Evolutionary conservation across 371 early-diverging fungal species (phyloP).

Genomic region (Caulochytrium protostelioides): DNA sequence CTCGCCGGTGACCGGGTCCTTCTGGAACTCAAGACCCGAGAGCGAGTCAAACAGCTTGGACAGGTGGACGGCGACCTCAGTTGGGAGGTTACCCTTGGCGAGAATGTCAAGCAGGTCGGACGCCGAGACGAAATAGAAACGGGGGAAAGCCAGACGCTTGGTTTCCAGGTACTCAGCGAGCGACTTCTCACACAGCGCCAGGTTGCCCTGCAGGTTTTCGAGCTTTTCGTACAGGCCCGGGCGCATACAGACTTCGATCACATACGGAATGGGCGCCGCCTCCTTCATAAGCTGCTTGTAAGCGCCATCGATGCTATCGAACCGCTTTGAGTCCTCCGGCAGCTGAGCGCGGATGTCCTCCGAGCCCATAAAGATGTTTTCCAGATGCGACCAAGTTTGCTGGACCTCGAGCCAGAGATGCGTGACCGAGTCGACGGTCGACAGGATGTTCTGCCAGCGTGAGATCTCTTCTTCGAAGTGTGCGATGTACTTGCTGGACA

Average conservation of each 20-base stretch:
- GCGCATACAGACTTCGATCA: slow-evolving; percentile 26
- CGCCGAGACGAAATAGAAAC: slow-evolving; percentile 40
- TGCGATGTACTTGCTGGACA: slow-evolving; percentile 34
- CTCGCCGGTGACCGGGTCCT: slow-evolving; percentile 16
- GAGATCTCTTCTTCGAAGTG: slow-evolving; percentile 35
- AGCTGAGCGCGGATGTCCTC: slow-evolving; percentile 41
- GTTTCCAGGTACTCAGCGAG: slow-evolving; percentile 40
- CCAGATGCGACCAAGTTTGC: slow-evolving; percentile 38
- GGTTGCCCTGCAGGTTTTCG: slow-evolving; percentile 28
- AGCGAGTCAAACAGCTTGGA: slow-evolving; percentile 35
- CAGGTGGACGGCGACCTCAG: slow-evolving; percentile 29
- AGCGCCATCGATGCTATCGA: slow-evolving; percentile 28
- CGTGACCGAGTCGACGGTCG: slow-evolving; percentile 30
- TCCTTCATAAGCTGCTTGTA: slow-evolving; percentile 34
- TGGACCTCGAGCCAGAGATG: slow-evolving; percentile 38
- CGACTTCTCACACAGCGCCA: slow-evolving; percentile 38
- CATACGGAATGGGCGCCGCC: slow-evolving; percentile 31
- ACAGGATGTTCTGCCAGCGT: slow-evolving; percentile 34
- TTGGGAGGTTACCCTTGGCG: slow-evolving; percentile 37
- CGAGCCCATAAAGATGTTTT: slow-evolving; percentile 37
- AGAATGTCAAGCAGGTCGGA: slow-evolving; percentile 38
- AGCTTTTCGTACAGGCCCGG: slow-evolving; percentile 29
- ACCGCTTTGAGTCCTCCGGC: slow-evolving; percentile 37
- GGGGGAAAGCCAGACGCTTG: slow-evolving; percentile 36
- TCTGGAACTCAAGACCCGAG: slow-evolving; percentile 26